phyloP scores from a whole-genome alignment of 768 basidiomycete species.

The Pisolithus albus region DNA sequence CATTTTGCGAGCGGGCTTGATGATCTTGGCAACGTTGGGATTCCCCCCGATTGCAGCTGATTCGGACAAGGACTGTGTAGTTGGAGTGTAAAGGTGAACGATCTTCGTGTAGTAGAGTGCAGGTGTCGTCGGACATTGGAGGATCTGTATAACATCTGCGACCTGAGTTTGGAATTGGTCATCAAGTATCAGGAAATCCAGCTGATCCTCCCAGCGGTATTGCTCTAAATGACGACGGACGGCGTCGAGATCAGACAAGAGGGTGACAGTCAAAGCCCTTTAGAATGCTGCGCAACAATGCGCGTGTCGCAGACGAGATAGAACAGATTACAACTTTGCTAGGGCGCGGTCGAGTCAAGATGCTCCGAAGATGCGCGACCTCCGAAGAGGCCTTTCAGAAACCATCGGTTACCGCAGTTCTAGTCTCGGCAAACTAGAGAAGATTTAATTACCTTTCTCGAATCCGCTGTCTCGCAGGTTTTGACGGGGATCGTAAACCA shows the following conservation, averaged over 20 bases:
- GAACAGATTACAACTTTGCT: conserved; percentile 52
- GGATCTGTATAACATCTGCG: conserved; percentile 47
- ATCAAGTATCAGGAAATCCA: conserved; percentile 66
- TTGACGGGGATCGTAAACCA: conserved; percentile 71
- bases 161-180: conserved; percentile 55
- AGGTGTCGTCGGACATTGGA: conserved; percentile 34
- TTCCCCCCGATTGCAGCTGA: conserved; percentile 44
- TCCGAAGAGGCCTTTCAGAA: conserved; percentile 38
- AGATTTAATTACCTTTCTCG: conserved; percentile 38
- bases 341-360: conserved; percentile 41
- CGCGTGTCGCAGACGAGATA: conserved; percentile 48
- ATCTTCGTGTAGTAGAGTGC: conserved; percentile 51
- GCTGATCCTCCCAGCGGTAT: conserved; percentile 23
- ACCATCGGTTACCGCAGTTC: neutral
- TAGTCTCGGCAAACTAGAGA: neutral
- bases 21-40: conserved; percentile 58
- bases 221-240: conserved; percentile 36
- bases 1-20: conserved; percentile 60
- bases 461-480: conserved; percentile 48
- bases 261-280: conserved; percentile 43
- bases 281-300: conserved; percentile 52
- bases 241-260: conserved; percentile 40
- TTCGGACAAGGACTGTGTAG: conserved; percentile 41
- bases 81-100: conserved; percentile 68
- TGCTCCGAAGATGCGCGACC: conserved; percentile 39